Evolutionary conservation across 139 green algal genomes (phyloP).

Genomic region (Penium margaritaceum): DNA sequence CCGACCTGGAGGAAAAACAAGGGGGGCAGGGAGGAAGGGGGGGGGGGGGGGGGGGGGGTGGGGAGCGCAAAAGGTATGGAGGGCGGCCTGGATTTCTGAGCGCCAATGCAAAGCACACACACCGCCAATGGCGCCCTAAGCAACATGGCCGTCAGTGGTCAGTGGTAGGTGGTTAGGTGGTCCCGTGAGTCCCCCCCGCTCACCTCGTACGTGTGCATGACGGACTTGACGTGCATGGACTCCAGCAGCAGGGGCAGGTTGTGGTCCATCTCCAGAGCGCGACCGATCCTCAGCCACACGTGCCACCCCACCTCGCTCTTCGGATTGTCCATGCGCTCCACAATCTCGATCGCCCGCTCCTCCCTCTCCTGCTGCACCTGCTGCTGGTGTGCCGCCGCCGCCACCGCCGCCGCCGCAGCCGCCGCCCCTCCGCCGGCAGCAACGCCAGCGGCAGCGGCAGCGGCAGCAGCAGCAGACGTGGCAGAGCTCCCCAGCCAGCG

Average conservation of each 20-base stretch:
- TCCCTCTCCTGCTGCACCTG: background rate
- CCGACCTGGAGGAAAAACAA: background rate
- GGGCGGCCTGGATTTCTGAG: background rate
- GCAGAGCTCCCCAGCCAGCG: conserved; percentile 2
- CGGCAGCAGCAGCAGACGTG: background rate
- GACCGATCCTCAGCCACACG: conserved; percentile 7
- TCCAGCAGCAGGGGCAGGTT: conserved; percentile 19
- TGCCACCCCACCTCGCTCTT: conserved; percentile 7
- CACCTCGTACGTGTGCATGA: conserved; percentile 18
- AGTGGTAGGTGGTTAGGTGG: background rate
- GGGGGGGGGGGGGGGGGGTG: background rate
- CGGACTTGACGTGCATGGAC: conserved; percentile 1
- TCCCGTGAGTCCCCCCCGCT: background rate
- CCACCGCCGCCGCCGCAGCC: background rate
- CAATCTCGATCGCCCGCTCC: conserved; percentile 2
- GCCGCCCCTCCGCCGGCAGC: background rate
- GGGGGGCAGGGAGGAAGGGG: background rate
- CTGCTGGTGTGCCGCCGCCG: background rate
- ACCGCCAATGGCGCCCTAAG: too few relatives aligned
- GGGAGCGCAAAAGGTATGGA: background rate
- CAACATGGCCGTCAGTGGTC: background rate
- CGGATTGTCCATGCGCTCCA: conserved; percentile 14
- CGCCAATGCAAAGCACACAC: too few relatives aligned
- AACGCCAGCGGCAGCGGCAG: background rate
- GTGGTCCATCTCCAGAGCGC: background rate